These are phyloP conservation scores for Trebouxia sp. DNA, from an alignment of 139 green algal species.

Conservation along the genomic window DNA sequence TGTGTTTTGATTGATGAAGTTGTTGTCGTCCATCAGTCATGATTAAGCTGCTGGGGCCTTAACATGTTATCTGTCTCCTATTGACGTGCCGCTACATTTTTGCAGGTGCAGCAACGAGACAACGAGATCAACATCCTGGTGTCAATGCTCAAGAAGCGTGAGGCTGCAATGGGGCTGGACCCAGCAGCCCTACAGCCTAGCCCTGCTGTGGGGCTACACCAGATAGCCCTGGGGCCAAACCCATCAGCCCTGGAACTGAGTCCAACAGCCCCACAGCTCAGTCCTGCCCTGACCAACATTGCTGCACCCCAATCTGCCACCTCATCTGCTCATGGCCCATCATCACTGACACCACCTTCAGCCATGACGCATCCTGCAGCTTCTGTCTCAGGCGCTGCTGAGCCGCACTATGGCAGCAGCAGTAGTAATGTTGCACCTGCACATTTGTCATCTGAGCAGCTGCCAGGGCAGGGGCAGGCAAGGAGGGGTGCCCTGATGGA, in stretches of 20 bases:
- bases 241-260: too few relatives aligned
- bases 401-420: conserved; percentile 1
- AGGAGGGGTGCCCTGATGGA: too few relatives aligned
- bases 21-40: too few relatives aligned
- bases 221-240: too few relatives aligned
- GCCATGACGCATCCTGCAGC: background rate
- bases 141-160: conserved; percentile 67
- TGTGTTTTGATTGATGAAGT: too few relatives aligned
- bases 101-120: conserved; percentile 78
- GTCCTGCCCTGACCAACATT: background rate
- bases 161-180: conserved; percentile 17
- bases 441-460: background rate
- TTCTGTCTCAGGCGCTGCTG: background rate
- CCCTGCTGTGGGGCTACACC: too few relatives aligned
- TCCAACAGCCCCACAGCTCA: background rate
- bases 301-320: background rate
- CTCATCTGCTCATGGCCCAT: background rate
- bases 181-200: too few relatives aligned
- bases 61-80: background rate
- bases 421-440: background rate
- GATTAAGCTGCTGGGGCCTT: too few relatives aligned
- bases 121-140: conserved; percentile 87
- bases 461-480: background rate
- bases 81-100: background rate
- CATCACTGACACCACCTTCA: conserved; percentile 18